Conservation (phyloP, 257 asterid species). For the Petrea volubilis region DNA sequence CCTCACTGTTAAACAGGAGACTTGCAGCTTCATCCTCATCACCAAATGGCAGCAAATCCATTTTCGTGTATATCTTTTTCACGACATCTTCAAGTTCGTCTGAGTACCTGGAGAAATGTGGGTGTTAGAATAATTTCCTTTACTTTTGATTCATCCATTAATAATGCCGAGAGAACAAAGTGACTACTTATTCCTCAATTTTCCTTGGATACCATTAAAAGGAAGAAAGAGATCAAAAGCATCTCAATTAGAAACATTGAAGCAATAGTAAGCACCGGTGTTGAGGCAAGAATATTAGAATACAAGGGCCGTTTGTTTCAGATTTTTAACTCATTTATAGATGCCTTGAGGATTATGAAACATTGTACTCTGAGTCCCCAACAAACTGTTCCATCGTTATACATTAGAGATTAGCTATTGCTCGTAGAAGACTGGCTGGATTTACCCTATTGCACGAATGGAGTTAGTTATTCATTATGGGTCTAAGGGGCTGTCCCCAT, state of each 20-base stretch:
- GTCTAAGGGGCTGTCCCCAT: not conserved
- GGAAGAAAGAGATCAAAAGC: not conserved
- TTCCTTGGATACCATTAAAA: not conserved
- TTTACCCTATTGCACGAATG: not conserved
- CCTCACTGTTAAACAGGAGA: constrained; percentile 77
- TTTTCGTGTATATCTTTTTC: constrained; percentile 48
- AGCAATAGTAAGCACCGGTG: too few relatives aligned
- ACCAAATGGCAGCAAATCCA: constrained; percentile 92
- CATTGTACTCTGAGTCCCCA: not conserved
- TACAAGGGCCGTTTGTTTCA: not conserved
- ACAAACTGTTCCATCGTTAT: not conserved
- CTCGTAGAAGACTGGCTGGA: not conserved
- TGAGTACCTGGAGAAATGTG: constrained; percentile 52
- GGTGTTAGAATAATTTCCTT: not conserved
- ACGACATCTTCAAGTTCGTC: constrained; percentile 60
- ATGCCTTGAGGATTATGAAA: not conserved
- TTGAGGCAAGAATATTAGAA: too few relatives aligned
- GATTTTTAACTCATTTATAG: not conserved
- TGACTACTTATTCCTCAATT: not conserved
- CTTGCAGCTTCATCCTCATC: constrained; percentile 75
- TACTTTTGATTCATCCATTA: not conserved
- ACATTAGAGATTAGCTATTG: not conserved
- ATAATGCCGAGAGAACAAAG: not conserved
- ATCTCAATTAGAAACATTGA: not conserved
- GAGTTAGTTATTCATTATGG: not conserved